phyloP scores from a whole-genome alignment of 257 asterid species.

The Nicotiana benthamiana region DNA sequence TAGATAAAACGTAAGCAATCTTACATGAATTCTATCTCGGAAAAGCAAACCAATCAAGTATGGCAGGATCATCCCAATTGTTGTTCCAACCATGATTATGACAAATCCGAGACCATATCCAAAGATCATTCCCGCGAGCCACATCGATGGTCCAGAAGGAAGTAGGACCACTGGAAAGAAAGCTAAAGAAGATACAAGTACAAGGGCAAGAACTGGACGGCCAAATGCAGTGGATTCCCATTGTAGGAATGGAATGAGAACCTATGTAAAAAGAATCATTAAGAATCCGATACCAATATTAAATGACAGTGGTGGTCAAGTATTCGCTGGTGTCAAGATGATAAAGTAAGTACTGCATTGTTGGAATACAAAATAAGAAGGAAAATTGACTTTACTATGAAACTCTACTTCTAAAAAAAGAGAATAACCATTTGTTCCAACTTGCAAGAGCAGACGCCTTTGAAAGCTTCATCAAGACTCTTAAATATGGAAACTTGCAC shows the following conservation, averaged over 20 bases:
- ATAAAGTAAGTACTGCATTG: not conserved
- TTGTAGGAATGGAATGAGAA: constrained; percentile 62
- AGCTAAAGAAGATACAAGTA: constrained; percentile 75
- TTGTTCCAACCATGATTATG: constrained; percentile 85
- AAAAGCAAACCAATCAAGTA: constrained; percentile 68
- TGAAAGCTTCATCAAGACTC: not conserved
- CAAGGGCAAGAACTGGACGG: constrained; percentile 68
- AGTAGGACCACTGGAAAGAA: constrained; percentile 72
- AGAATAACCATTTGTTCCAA: not conserved
- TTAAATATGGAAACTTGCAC: not conserved
- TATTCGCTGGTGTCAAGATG: not conserved
- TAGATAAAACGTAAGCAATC: not conserved
- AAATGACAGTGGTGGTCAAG: not conserved
- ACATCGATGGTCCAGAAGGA: constrained; percentile 97
- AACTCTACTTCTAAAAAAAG: not conserved
- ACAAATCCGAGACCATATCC: constrained; percentile 86
- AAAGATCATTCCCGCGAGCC: constrained; percentile 96
- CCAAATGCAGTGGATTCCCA: constrained; percentile 96
- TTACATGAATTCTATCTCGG: constrained; percentile 76
- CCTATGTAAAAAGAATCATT: constrained; percentile 26
- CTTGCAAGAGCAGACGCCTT: not conserved
- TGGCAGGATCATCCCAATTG: constrained; percentile 77
- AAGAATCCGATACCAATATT: not conserved
- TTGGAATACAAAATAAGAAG: not conserved
- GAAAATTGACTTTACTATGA: not conserved